These are phyloP conservation scores for Posidonia oceanica DNA, from an alignment of 116 monocot species.

Conservation along the genomic window DNA sequence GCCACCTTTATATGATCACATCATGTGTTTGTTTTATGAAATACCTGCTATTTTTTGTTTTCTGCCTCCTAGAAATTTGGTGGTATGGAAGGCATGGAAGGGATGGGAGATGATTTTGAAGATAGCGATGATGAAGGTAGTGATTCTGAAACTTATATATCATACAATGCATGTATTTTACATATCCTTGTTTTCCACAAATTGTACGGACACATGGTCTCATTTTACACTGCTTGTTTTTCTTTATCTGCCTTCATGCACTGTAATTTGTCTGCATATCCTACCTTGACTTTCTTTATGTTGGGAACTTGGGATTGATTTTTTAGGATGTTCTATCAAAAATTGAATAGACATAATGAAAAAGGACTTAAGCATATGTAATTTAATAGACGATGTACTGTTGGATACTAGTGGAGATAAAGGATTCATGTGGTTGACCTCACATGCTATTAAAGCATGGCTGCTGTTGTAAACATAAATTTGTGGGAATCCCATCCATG, in stretches of 20 bases:
- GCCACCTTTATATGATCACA: background rate
- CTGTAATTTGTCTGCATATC: too few relatives aligned
- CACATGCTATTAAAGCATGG: background rate
- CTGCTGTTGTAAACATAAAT: background rate
- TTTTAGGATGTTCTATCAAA: too few relatives aligned
- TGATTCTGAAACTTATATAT: background rate
- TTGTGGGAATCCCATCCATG: too few relatives aligned
- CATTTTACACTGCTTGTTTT: too few relatives aligned
- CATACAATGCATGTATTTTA: background rate
- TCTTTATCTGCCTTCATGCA: too few relatives aligned
- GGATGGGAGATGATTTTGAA: constrained; percentile 6
- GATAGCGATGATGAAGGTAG: constrained; percentile 7
- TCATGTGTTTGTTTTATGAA: background rate
- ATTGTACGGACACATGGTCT: background rate
- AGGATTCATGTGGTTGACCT: background rate
- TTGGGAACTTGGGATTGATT: background rate
- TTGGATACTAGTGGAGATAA: too few relatives aligned
- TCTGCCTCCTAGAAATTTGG: constrained; percentile 50
- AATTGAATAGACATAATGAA: too few relatives aligned
- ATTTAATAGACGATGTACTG: too few relatives aligned
- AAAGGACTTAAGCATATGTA: background rate
- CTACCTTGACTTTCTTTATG: background rate
- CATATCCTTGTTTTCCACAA: background rate
- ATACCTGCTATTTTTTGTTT: background rate
- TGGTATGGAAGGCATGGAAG: constrained; percentile 6